These are phyloP conservation scores for Ambrosiella xylebori DNA, from an alignment of 2,329 filamentous ascomycete species.

Conservation along the genomic window DNA sequence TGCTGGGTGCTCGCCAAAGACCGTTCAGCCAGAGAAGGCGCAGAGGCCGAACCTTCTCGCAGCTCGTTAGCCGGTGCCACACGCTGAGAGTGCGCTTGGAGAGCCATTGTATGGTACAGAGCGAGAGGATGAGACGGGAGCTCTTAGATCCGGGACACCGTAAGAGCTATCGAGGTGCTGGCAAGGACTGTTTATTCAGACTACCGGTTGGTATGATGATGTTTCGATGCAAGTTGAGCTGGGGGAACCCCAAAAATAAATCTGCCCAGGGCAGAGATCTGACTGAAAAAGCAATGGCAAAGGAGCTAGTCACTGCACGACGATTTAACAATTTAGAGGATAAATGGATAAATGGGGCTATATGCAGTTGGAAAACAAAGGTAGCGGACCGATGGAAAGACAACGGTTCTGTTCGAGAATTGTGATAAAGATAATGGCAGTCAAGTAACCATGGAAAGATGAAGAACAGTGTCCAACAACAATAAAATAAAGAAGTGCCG, in stretches of 20 bases:
- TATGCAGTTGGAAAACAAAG: not conserved
- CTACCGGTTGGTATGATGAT: not conserved
- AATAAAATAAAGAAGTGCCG: not conserved
- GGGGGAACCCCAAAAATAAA: not conserved
- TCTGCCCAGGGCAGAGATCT: not conserved
- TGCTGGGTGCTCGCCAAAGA: conserved; percentile 4
- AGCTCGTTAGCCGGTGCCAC: conserved; percentile 4
- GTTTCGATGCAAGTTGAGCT: not conserved
- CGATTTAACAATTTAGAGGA: not conserved
- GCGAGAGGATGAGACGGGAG: not conserved
- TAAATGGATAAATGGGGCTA: not conserved
- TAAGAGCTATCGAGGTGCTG: not conserved
- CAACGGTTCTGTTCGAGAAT: not conserved
- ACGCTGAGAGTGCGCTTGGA: conserved; percentile 11
- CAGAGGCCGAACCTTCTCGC: conserved; percentile 8
- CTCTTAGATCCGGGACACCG: not conserved
- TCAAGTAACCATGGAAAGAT: not conserved
- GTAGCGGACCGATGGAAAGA: not conserved
- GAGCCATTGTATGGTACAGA: conserved; percentile 6
- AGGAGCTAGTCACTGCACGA: not conserved
- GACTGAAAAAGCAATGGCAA: not conserved
- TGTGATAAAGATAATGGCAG: not conserved
- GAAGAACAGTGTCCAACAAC: not conserved
- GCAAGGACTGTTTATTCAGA: not conserved
- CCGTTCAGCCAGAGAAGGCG: conserved; percentile 5